Conservation (phyloP, 371 early-diverging fungal genomes). For the Mortierella sp. region DNA sequence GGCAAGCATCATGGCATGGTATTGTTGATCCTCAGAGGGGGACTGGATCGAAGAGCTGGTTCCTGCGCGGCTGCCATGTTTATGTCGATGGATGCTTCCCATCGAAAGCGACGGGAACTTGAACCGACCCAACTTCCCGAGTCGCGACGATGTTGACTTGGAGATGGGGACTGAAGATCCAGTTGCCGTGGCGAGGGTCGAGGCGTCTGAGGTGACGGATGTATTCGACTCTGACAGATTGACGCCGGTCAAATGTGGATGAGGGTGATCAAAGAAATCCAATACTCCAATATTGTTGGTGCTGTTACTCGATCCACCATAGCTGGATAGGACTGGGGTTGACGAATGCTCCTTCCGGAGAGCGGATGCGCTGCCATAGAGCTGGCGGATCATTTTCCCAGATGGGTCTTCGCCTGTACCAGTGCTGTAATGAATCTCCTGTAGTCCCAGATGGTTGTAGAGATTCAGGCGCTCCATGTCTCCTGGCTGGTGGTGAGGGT, state of each 20-base stretch:
- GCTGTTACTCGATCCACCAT: background rate
- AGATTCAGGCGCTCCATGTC: conserved; percentile 19
- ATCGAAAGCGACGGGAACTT: conserved; percentile 48
- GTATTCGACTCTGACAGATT: conserved; percentile 1
- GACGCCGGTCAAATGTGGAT: background rate
- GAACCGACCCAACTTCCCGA: conserved; percentile 33
- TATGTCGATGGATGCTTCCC: conserved; percentile 28
- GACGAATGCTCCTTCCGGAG: conserved; percentile 2
- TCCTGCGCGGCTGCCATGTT: background rate
- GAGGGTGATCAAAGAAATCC: background rate
- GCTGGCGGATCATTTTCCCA: conserved; percentile 5
- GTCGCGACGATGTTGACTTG: conserved; percentile 14
- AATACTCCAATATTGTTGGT: background rate
- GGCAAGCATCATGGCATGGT: conserved; percentile 11
- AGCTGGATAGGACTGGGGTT: background rate
- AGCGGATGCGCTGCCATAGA: background rate
- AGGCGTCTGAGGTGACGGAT: conserved; percentile 8
- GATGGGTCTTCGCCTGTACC: conserved; percentile 7
- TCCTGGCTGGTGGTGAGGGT: conserved; percentile 11
- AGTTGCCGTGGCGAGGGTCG: background rate
- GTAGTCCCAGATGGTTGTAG: conserved; percentile 14
- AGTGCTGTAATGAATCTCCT: conserved; percentile 16
- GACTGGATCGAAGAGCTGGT: background rate
- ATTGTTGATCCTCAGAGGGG: background rate
- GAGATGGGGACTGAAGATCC: background rate